A percentile compares a stretch with the other conserved stretches of the same genome.
These are phyloP conservation scores for Inonotus obliquus DNA, from an alignment of 1,284 basidiomycete species.

Conservation along the genomic window DNA sequence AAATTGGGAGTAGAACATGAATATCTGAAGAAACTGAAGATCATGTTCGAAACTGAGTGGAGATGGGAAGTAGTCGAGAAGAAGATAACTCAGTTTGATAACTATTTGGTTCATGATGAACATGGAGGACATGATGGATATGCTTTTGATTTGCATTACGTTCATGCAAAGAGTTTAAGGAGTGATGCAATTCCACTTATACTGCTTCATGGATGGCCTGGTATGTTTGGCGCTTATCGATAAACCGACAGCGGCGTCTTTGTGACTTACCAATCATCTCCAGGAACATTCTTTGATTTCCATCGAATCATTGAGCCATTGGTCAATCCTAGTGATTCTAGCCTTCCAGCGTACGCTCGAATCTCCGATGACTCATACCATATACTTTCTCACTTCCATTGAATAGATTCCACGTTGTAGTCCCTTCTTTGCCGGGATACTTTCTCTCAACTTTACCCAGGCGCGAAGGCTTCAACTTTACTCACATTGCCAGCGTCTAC, in stretches of 20 bases:
- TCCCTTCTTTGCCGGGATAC: conserved; percentile 25
- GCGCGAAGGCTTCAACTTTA: conserved; percentile 19
- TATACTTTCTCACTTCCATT: too few relatives aligned
- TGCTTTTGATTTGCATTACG: conserved; percentile 21
- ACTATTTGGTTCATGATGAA: conserved; percentile 20
- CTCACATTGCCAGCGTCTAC: conserved; percentile 21
- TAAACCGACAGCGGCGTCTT: too few relatives aligned
- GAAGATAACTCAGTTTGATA: conserved; percentile 16
- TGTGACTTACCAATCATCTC: too few relatives aligned
- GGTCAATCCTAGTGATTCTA: too few relatives aligned
- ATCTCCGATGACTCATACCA: too few relatives aligned
- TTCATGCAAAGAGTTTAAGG: conserved; percentile 21
- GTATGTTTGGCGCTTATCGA: conserved; percentile 4
- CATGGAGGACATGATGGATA: conserved; percentile 15
- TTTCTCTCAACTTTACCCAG: conserved; percentile 22
- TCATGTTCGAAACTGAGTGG: conserved; percentile 17
- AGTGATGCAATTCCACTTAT: conserved; percentile 23
- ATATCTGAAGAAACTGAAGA: conserved; percentile 16
- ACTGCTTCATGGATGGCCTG: conserved; percentile 25
- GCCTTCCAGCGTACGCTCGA: too few relatives aligned
- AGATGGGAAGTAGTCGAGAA: conserved; percentile 13
- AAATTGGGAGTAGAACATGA: conserved; percentile 18
- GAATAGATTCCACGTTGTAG: conserved; percentile 23
- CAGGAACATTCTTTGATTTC: conserved; percentile 26
- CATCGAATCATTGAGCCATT: conserved; percentile 24